Evolutionary conservation across 164 flowering plant genomes (phyloP).

Genomic region (Paratinospora sagittata): DNA sequence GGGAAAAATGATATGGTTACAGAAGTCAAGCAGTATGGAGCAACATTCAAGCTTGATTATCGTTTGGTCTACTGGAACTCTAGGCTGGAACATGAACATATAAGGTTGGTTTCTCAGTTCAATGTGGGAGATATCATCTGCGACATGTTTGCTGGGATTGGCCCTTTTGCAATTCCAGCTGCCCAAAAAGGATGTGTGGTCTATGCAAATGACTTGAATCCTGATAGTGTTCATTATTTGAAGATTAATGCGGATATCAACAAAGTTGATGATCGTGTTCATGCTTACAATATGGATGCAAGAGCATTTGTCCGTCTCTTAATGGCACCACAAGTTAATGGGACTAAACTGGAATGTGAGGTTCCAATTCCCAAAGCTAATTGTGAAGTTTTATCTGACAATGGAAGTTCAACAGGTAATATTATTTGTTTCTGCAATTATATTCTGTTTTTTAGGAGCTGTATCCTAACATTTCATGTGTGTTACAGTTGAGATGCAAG

Average conservation of each 20-base stretch:
- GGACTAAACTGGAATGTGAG: conserved; percentile 24
- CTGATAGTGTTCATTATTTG: conserved; percentile 69
- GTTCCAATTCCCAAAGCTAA: conserved; percentile 18
- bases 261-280: conserved; percentile 62
- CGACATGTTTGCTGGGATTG: conserved; percentile 98
- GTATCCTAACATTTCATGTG: conserved; percentile 5
- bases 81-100: conserved; percentile 93
- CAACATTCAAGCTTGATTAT: conserved; percentile 93
- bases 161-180: conserved; percentile 96
- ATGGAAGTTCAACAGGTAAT: conserved; percentile 29
- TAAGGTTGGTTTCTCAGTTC: conserved; percentile 73
- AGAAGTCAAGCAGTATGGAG: conserved; percentile 94
- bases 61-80: conserved; percentile 98
- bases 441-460: background rate
- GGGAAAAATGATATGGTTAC: conserved; percentile 81
- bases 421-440: background rate
- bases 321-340: conserved; percentile 41
- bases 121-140: conserved; percentile 70
- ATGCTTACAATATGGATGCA: conserved; percentile 79
- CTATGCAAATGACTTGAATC: conserved; percentile 92
- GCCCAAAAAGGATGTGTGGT: conserved; percentile 94
- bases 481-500: conserved; percentile 27
- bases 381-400: conserved; percentile 21
- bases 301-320: conserved; percentile 60
- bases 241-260: conserved; percentile 80